Conservation (phyloP, 2,329 filamentous ascomycete genomes). For the Escovopsis weberi region DNA sequence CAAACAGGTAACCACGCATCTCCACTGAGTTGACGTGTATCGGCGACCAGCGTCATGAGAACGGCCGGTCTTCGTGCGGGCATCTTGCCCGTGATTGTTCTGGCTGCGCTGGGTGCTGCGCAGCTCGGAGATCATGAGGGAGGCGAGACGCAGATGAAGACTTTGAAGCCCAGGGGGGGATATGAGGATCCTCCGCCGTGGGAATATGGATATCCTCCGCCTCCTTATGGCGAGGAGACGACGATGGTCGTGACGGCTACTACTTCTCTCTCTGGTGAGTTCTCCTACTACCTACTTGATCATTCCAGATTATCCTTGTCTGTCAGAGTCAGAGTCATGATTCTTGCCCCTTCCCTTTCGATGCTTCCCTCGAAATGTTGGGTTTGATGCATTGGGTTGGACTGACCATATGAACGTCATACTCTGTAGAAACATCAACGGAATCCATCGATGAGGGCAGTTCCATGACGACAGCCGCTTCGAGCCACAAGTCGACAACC, state of each 20-base stretch:
- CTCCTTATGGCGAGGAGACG: constrained; percentile 9
- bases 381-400: not conserved
- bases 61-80: constrained; percentile 17
- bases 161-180: constrained; percentile 4
- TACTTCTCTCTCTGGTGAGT: constrained; percentile 6
- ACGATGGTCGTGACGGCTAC: constrained; percentile 2
- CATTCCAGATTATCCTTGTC: too few species aligned
- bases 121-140: not conserved
- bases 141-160: constrained; percentile 1
- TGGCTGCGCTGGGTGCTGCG: constrained; percentile 2
- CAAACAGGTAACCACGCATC: too few species aligned
- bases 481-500: not conserved
- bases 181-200: constrained; percentile 6
- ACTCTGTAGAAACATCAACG: too few species aligned
- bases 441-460: not conserved
- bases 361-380: too few species aligned
- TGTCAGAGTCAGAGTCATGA: not conserved
- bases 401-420: too few species aligned
- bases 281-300: not conserved
- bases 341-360: not conserved
- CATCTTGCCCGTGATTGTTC: constrained; percentile 9
- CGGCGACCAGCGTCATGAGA: too few species aligned
- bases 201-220: constrained; percentile 7
- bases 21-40: too few species aligned
- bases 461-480: not conserved